Evolutionary conservation across 176 grass and related monocot genomes (phyloP).

Genomic region (Triticum timopheevii): DNA sequence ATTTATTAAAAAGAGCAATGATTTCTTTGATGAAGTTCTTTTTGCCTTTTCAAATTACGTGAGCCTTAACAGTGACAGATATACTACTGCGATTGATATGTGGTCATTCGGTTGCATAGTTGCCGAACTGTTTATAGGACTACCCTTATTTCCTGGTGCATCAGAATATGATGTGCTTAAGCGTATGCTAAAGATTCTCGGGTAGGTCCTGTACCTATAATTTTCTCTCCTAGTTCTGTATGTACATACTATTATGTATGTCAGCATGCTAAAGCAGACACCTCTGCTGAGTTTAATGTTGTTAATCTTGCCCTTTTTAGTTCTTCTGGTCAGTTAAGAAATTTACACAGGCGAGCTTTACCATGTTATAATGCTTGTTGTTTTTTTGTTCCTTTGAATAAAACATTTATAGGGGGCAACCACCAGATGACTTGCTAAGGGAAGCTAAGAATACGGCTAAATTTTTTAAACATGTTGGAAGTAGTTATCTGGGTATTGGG

Average conservation of each 20-base stretch:
- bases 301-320: background rate
- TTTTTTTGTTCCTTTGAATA: conserved; percentile 24
- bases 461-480: conserved; percentile 77
- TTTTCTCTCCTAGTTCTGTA: conserved; percentile 13
- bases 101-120: conserved; percentile 98
- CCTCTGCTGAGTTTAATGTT: background rate
- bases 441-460: conserved; percentile 73
- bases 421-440: conserved; percentile 81
- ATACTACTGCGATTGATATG: conserved; percentile 90
- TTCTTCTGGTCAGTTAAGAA: conserved; percentile 1
- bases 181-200: conserved; percentile 78
- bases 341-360: background rate
- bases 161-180: conserved; percentile 96
- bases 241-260: conserved; percentile 14
- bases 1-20: background rate
- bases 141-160: conserved; percentile 94
- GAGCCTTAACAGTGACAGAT: conserved; percentile 71
- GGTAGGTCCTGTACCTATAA: conserved; percentile 47
- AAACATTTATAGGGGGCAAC: conserved; percentile 62
- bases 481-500: conserved; percentile 37
- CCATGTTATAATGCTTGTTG: conserved; percentile 1
- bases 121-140: conserved; percentile 88
- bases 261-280: background rate
- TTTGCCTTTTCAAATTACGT: conserved; percentile 7
- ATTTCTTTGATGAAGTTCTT: background rate